Conservation (phyloP, 805 yeast genomes). For the Kurtzmaniella cleridarum region DNA sequence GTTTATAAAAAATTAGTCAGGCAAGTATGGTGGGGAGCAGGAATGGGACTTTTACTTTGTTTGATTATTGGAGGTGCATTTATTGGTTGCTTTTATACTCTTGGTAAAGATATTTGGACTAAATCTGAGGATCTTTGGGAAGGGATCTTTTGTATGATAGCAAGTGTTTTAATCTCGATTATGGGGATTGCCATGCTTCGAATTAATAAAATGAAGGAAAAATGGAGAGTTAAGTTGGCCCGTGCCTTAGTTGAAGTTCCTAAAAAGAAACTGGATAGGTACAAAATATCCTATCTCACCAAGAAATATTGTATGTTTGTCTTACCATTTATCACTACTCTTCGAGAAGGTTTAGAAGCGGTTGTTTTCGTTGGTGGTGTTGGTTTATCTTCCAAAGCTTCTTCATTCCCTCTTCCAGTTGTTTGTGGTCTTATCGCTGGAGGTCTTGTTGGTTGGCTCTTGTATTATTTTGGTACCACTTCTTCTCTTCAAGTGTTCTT, state of each 20-base stretch:
- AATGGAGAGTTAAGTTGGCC: constrained; percentile 92
- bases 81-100: constrained; percentile 85
- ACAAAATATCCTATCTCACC: constrained; percentile 21
- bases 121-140: constrained; percentile 92
- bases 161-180: constrained; percentile 74
- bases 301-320: constrained; percentile 79
- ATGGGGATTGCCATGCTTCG: constrained; percentile 96
- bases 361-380: constrained; percentile 96
- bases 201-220: constrained; percentile 88
- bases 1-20: constrained; percentile 53
- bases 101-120: constrained; percentile 77
- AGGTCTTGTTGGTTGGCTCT: constrained; percentile 52
- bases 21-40: constrained; percentile 84
- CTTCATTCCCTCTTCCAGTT: constrained; percentile 86
- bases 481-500: constrained; percentile 77
- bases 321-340: constrained; percentile 81
- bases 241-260: constrained; percentile 63
- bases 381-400: constrained; percentile 46
- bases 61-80: constrained; percentile 80
- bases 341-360: constrained; percentile 95
- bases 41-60: constrained; percentile 67
- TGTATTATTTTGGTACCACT: constrained; percentile 76
- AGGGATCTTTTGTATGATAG: constrained; percentile 85
- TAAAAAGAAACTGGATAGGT: constrained; percentile 41
- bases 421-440: constrained; percentile 80